Evolutionary conservation across 2,329 filamentous ascomycete species (phyloP), one percentile per base, ranked within the genome.

Genomic region (Alternaria ethzedia): DNA sequence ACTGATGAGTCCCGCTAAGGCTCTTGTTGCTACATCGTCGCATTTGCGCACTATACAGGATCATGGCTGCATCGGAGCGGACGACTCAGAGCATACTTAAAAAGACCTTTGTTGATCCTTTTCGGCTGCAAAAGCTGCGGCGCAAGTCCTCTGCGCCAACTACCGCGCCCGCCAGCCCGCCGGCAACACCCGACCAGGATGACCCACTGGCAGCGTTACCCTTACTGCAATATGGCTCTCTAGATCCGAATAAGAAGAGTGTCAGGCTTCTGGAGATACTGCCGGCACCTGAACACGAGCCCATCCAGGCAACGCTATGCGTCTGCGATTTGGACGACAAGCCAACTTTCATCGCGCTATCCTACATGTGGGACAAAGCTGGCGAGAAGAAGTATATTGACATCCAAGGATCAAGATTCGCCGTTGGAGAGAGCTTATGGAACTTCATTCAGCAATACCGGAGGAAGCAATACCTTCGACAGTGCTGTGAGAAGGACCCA

Each of bases 321-420:
- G 13, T 49, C 12, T 67, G 62, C 17, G 59, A 67, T 25, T 17
- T 70, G 41, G 65, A 68, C 15, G 45, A 68, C 15, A 64, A 63
- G 5, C 60, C 60, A 1, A 9, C 54, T 0, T 70, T 66, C 12
- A 61, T 68, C 20, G 67, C 67, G 6, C 36, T 70, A 11, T 68
- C 65, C 3, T 70, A 70, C 46, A 70, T 55, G n/a, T 70, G 67
- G 67, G 57, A 68, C 11, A 64, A 68, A 49, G 63, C 49, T 17
- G 55, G 47, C 5, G 30, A 57, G 17, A 41, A 54, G 8, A 63
- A 51, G 30, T 20, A 58, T 3, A 54, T 68, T 2, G 45, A 57
- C 9, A 66, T 64, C 26, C 41, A 66, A 26, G 67, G 59, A 21
- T 57, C 46, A 5, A 54, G 43, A 1, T 44, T 70, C 15, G 15